phyloP scores from a whole-genome alignment of 1,139 yeast genomes.

The Geotrichum candidum region DNA sequence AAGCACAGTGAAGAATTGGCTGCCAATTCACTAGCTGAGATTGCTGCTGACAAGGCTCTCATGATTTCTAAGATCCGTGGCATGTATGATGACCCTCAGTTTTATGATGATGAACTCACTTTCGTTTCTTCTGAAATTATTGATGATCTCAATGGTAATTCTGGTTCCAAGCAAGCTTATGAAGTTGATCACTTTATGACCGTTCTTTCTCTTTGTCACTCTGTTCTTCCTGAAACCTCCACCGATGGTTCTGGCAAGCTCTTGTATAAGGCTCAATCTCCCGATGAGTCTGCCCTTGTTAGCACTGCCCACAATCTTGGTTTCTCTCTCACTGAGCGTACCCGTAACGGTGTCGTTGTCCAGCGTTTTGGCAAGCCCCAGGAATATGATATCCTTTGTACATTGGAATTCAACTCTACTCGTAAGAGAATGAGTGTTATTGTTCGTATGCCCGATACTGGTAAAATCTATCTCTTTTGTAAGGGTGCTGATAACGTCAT shows the following conservation, averaged over 20 bases:
- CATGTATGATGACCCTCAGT: conserved; percentile 51
- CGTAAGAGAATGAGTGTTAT: conserved; percentile 97
- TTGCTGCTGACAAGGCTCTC: conserved; percentile 51
- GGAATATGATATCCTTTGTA: conserved; percentile 69
- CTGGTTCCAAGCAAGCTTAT: conserved; percentile 49
- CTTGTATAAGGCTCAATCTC: conserved; percentile 94
- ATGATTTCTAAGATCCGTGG: conserved; percentile 56
- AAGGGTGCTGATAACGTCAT: conserved; percentile 98
- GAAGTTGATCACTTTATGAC: conserved; percentile 62
- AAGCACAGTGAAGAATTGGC: conserved; percentile 65
- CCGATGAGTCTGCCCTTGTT: conserved; percentile 95
- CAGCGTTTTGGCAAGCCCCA: conserved; percentile 66
- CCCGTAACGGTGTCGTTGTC: conserved; percentile 60
- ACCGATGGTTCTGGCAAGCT: conserved; percentile 41
- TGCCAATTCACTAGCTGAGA: conserved; percentile 45
- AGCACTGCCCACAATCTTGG: conserved; percentile 90
- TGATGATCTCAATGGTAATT: conserved; percentile 36
- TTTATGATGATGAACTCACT: conserved; percentile 57
- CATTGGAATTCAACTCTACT: conserved; percentile 95
- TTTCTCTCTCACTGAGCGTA: conserved; percentile 67
- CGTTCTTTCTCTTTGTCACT: conserved; percentile 84
- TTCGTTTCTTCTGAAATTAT: conserved; percentile 69
- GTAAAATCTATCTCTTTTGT: conserved; percentile 77
- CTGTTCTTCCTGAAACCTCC: conserved; percentile 66
- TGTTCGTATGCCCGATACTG: conserved; percentile 58